Percentiles rank a stretch among this genome's conserved stretches.
phyloP scores from a whole-genome alignment of 139 green algal genomes.

The Tetradesmus lagerheimii region DNA sequence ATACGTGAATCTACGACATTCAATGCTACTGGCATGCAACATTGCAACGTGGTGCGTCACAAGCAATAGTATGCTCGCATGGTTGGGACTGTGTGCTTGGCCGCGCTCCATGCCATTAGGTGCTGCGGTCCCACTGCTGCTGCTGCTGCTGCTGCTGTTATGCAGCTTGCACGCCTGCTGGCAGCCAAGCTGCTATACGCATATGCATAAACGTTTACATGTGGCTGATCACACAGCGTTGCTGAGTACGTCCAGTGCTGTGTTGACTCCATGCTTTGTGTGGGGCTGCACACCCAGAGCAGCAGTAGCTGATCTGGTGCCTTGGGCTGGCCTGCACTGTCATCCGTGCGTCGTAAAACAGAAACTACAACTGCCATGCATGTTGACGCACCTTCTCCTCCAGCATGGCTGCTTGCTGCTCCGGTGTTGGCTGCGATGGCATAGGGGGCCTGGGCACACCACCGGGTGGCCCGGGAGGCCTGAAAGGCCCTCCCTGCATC shows the following conservation, averaged over 20 bases:
- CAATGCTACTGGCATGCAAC: background rate
- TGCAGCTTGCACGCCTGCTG: background rate
- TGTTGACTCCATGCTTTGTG: background rate
- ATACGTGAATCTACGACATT: background rate
- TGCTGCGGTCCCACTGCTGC: background rate
- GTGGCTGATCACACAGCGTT: background rate
- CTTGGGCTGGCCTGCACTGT: background rate
- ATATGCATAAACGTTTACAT: background rate
- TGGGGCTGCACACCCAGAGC: background rate
- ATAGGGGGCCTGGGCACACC: background rate
- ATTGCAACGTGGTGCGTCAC: background rate
- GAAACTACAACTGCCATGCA: background rate
- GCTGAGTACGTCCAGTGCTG: background rate
- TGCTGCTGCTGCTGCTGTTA: background rate
- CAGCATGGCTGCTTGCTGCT: conserved; percentile 56
- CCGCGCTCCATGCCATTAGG: no score
- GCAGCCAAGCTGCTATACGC: background rate
- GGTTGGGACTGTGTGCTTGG: background rate
- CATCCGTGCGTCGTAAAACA: background rate
- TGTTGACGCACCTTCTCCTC: conserved; percentile 55
- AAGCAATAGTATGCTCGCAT: background rate
- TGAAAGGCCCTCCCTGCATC: conserved; percentile 2
- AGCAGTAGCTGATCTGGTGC: background rate
- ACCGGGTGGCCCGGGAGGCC: background rate
- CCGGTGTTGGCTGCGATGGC: background rate